phyloP scores from a whole-genome alignment of 768 basidiomycete species.

The Amanita exitialis region DNA sequence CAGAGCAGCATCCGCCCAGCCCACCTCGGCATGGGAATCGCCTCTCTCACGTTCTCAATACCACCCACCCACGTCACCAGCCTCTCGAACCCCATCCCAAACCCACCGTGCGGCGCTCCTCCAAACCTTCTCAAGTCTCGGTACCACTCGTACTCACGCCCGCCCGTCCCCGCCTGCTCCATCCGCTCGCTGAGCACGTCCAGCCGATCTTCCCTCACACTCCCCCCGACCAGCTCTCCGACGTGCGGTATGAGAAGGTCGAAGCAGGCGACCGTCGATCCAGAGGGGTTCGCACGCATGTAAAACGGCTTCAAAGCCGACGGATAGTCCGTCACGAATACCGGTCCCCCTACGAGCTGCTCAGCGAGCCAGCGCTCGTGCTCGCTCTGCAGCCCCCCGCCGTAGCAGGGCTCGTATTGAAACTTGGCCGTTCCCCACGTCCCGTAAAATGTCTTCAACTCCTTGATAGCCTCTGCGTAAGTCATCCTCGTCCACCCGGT shows the following conservation, averaged over 20 bases:
- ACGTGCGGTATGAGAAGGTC: conserved; percentile 83
- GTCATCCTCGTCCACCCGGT: conserved; percentile 61
- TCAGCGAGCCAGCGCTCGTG: conserved; percentile 91
- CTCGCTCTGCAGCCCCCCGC: conserved; percentile 69
- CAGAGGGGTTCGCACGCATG: conserved; percentile 59
- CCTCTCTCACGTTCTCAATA: conserved; percentile 86
- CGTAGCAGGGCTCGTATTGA: conserved; percentile 53
- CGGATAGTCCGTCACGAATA: conserved; percentile 93
- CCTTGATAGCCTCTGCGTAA: conserved; percentile 66
- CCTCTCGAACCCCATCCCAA: conserved; percentile 93
- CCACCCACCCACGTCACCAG: conserved; percentile 82
- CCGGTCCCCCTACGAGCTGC: conserved; percentile 53
- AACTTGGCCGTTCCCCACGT: conserved; percentile 30
- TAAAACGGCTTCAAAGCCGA: conserved; percentile 85
- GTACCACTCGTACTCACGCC: conserved; percentile 62
- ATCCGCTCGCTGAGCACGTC: conserved; percentile 44
- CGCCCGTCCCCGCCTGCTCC: conserved; percentile 21
- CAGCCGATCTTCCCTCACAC: conserved; percentile 71
- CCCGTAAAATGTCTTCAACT: conserved; percentile 32
- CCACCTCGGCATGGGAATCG: conserved; percentile 89
- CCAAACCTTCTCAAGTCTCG: conserved; percentile 76
- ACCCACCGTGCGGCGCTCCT: conserved; percentile 88
- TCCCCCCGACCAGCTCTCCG: conserved; percentile 90
- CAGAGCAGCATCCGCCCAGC: conserved; percentile 41
- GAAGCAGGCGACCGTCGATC: conserved; percentile 82